Evolutionary conservation across 2,329 filamentous ascomycete species (phyloP), one percentile per base, ranked within the genome.

Genomic region (Colletotrichum sp.): DNA sequence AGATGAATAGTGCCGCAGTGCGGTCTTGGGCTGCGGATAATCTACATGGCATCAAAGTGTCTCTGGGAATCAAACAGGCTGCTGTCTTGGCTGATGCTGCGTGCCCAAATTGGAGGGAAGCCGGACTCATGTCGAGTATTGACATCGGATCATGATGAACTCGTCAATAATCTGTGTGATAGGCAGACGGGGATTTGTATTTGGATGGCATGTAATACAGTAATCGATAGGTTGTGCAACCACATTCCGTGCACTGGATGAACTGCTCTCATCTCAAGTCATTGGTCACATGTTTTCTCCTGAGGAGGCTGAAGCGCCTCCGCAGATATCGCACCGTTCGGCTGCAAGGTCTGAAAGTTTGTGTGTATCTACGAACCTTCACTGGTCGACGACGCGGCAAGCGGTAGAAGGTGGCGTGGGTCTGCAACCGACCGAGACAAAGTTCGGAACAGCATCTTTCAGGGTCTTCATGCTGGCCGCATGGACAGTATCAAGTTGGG

Each of bases 51-150:
- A 80, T 79, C 55, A 74, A 65, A 13, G 24, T 39, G 18, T 57
- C 72, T 1, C 72, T 78, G 70, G 79, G 79, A 14, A 76, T 79
- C 36, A 77, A 78, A 26, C 77, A 79, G 26, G 79, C 78, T 4
- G 74, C 71, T 4, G 30, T 80, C 14, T 30, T 80, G 18, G 79
- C 78, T 7, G 76, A 78, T 16, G 65, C 43, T 21, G 48, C 65
- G 24, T 68, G 64, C 13, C 64, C 64, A 6, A 66, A 66, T 43
- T 66, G 65, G 65, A 68, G 65, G 48, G 48, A 68, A 9, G n/a
- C 28, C 13, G 48, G n/a, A 10, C 32, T 48, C n/a, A 66, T 66
- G 43, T 30, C 65, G 4, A 30, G 32, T 7, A 52, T 59, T 18
- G 32, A 57, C 48, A 34, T 59, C n/a, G n/a, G 32, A 5, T 18